Conservation (phyloP, 805 yeast genomes). For the Saccharomycopsis selenospora region DNA sequence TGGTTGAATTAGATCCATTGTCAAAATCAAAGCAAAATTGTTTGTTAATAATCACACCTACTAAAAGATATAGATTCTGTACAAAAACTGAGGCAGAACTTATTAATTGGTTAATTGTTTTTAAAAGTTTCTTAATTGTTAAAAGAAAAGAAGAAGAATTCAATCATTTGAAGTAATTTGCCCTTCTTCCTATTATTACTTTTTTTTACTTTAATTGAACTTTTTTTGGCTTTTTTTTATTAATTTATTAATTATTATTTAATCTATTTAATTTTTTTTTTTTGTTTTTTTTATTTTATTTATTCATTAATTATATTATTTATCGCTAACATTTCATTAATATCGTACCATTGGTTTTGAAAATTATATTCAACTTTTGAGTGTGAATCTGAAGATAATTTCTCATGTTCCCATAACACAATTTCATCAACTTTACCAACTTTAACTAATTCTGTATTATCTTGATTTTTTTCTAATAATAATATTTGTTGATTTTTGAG, state of each 20-base stretch:
- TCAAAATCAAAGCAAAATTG: constrained; percentile 39
- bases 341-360: constrained; percentile 21
- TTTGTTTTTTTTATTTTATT: too few relatives aligned
- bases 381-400: constrained; percentile 15
- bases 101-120: constrained; percentile 41
- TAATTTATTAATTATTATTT: not conserved
- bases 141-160: constrained; percentile 22
- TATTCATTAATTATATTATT: constrained; percentile 15
- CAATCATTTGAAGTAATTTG: too few relatives aligned
- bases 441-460: not conserved
- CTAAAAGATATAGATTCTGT: constrained; percentile 38
- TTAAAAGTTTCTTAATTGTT: constrained; percentile 31
- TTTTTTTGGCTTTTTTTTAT: too few relatives aligned
- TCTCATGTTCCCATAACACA: constrained; percentile 21
- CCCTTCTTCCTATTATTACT: too few relatives aligned
- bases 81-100: constrained; percentile 40
- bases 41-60: constrained; percentile 40
- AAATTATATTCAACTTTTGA: constrained; percentile 1
- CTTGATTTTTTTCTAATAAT: not conserved
- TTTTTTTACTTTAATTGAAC: too few relatives aligned
- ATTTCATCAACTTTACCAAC: constrained; percentile 7
- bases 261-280: too few relatives aligned
- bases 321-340: constrained; percentile 16
- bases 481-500: not conserved
- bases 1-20: constrained; percentile 43